phyloP scores from a whole-genome alignment of 495 filamentous ascomycete genomes.

The Aspergillus leporis region DNA sequence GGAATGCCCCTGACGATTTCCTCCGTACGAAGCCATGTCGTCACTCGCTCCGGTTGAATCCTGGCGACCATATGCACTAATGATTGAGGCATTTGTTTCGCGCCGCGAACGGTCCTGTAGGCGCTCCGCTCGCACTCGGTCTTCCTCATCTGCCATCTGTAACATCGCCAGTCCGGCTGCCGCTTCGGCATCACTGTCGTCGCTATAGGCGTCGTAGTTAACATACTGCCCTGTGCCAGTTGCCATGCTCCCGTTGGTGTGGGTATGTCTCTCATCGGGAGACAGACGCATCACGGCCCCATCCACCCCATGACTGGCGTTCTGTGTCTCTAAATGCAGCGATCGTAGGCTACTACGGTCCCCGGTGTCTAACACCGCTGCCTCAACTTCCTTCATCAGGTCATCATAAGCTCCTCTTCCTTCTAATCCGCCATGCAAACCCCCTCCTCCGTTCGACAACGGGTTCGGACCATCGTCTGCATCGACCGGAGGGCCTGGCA shows the following conservation, averaged over 20 bases:
- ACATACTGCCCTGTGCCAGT: constrained; percentile 45
- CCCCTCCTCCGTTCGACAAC: constrained; percentile 21
- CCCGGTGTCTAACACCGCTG: constrained; percentile 40
- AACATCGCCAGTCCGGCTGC: constrained; percentile 82
- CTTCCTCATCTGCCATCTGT: constrained; percentile 82
- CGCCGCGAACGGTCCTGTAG: constrained; percentile 55
- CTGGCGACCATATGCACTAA: constrained; percentile 43
- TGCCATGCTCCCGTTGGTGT: constrained; percentile 52
- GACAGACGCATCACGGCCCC: constrained; percentile 20
- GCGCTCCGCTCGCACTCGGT: constrained; percentile 52
- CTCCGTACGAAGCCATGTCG: constrained; percentile 72
- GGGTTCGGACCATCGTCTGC: constrained; percentile 36
- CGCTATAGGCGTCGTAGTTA: constrained; percentile 57
- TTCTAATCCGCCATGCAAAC: constrained; percentile 13
- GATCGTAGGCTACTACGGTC: constrained; percentile 22
- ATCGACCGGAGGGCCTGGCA: constrained; percentile 59
- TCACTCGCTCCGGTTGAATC: constrained; percentile 53
- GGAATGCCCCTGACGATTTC: constrained; percentile 70
- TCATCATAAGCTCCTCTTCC: constrained; percentile 40
- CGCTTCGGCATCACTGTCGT: constrained; percentile 90
- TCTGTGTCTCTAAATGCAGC: constrained; percentile 18
- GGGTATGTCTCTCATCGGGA: constrained; percentile 47
- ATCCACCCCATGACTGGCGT: constrained; percentile 13
- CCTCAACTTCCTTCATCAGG: constrained; percentile 50
- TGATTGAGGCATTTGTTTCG: constrained; percentile 41